Base-by-base conservation (phyloP, 176 grass and related monocot species). In the Musa acuminata region DNA sequence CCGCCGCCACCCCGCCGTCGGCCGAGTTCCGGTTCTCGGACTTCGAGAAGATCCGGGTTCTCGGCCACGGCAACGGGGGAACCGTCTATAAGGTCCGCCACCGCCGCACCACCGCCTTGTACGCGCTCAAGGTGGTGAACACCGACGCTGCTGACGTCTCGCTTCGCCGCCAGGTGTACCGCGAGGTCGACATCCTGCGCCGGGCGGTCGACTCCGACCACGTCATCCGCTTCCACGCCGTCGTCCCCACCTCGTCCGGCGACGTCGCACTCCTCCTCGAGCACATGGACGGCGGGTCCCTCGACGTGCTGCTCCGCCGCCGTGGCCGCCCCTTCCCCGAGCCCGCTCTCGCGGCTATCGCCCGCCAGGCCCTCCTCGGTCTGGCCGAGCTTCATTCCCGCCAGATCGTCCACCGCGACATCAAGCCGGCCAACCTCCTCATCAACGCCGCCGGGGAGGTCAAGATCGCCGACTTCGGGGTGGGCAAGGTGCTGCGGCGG, bases 381-480 rank as follows among this genome's bases (percentile, higher is more conserved):
- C 83, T 95, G 4, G 77, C 29, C 0, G 80, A 86, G 16, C 78
- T 88, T 11, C 91, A 95, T 78, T 82, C 72, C 19, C 81, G 86
- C 11, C 83, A 83, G 53, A 66, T 95, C 77, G 91, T 91, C 29
- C 91, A 95, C 76, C 87, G 91, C 71, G 91, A 95, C 64, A 67
- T 91, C 49, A 95, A 95, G 81, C 91, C 91, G 8, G 75, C 91
- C 0, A 95, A 95, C 81, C 83, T 95, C 29, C 85, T 95, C 13
- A 49, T 91, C 13, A 82, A 85, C 73, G 60, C 75, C 25, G 64
- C 17, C 8, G 82, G 75, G n/a, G 84, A 81, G 67, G 80, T 96
- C 0, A 96, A 96, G 89, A 92, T 96, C 78, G 92, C 87, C 12
- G 89, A 92, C 80, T 96, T 96, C 72, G 92, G 92, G 8, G 92